Percentiles rank a stretch among this genome's conserved stretches.
These are phyloP conservation scores for Viola odorata DNA, from an alignment of 345 rosid species.

Conservation along the genomic window DNA sequence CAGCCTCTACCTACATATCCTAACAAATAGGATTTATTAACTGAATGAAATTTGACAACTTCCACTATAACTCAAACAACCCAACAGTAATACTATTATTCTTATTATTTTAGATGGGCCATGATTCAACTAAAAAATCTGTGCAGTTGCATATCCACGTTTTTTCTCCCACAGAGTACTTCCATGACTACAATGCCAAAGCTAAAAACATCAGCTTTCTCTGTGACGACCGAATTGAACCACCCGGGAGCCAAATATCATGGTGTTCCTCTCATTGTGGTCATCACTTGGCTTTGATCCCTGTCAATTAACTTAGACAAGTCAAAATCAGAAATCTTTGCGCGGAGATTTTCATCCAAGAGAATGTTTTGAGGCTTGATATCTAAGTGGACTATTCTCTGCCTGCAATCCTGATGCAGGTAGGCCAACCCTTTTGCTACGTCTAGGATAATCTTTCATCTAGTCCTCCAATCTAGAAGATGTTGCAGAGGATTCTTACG, in stretches of 20 bases:
- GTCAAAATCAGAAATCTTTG: conserved; percentile 24
- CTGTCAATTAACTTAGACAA: conserved; percentile 4
- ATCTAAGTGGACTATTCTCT: conserved; percentile 17
- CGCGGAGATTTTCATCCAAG: conserved; percentile 10
- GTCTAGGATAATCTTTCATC: conserved; percentile 2
- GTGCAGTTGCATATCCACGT: no score
- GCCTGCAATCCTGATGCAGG: conserved; percentile 21
- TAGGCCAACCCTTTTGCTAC: conserved; percentile 17
- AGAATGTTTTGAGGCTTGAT: conserved; percentile 12
- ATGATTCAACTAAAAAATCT: no score
- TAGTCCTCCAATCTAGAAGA: conserved; percentile 11
- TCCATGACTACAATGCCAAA: conserved; percentile 69
- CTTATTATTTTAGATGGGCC: no score
- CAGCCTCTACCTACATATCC: no score
- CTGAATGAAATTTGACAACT: no score
- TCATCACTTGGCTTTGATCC: conserved; percentile 17
- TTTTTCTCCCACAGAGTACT: conserved; percentile 59
- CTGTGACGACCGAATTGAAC: conserved; percentile 30
- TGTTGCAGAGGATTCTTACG: neutral
- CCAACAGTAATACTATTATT: no score
- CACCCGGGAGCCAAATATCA: conserved; percentile 16
- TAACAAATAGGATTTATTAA: no score
- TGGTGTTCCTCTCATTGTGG: conserved; percentile 23
- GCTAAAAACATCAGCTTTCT: conserved; percentile 70
- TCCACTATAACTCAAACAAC: no score